phyloP scores from a whole-genome alignment of 1,139 yeast species.

The Blastobotrys raffinosifermentans region DNA sequence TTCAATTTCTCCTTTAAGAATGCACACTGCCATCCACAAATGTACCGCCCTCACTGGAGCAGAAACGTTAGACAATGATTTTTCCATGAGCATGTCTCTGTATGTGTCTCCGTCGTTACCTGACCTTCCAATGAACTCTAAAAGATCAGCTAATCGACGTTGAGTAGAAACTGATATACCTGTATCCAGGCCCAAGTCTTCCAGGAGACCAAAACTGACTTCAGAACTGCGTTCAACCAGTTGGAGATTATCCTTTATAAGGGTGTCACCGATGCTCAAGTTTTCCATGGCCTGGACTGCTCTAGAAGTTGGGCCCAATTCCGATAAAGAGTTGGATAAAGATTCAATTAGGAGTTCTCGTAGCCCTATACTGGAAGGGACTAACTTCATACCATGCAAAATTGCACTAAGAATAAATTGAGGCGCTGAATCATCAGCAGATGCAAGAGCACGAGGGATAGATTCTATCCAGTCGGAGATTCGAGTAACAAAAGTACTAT shows the following conservation, averaged over 20 bases:
- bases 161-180: slow-evolving; percentile 10
- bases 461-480: slow-evolving; percentile 28
- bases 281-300: too few relatives aligned
- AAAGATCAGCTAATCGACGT: slow-evolving; percentile 1
- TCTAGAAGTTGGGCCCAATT: too few relatives aligned
- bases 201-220: too few relatives aligned
- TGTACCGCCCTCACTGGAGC: slow-evolving; percentile 6
- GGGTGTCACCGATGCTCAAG: too few relatives aligned
- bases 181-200: slow-evolving; percentile 9
- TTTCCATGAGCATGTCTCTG: slow-evolving; percentile 1
- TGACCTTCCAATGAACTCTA: slow-evolving; percentile 4
- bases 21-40: slow-evolving; percentile 25
- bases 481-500: slow-evolving; percentile 2
- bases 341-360: too few relatives aligned
- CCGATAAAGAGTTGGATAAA: too few relatives aligned
- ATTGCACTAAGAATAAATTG: neutral
- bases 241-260: too few relatives aligned
- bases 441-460: slow-evolving; percentile 26
- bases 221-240: too few relatives aligned
- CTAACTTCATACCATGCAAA: too few relatives aligned
- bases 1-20: slow-evolving; percentile 20
- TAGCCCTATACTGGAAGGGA: too few relatives aligned
- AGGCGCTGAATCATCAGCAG: slow-evolving; percentile 24
- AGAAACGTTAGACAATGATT: neutral
- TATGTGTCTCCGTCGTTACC: neutral